Conservation (phyloP, 2,329 filamentous ascomycete species). For the Venturia oleaginea region DNA sequence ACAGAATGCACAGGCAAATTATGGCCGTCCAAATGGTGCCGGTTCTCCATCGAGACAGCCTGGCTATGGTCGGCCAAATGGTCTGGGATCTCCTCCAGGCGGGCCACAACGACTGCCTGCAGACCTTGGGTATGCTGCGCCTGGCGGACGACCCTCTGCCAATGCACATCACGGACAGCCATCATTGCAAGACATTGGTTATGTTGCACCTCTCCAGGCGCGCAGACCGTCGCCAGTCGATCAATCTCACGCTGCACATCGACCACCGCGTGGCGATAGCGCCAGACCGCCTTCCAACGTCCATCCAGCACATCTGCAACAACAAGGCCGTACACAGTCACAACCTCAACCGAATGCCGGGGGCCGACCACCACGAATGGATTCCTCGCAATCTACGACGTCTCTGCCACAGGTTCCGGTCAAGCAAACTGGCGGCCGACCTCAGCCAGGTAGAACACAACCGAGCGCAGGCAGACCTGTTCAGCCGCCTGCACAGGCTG, state of each 20-base stretch:
- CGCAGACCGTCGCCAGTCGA: not conserved
- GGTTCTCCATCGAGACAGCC: not conserved
- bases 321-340: slow-evolving; percentile 3
- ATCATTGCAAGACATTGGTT: slow-evolving; percentile 12
- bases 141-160: slow-evolving; percentile 6
- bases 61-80: not conserved
- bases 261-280: slow-evolving; percentile 8
- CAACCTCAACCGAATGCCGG: not conserved
- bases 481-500: not conserved
- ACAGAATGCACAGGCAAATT: not conserved
- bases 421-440: not conserved
- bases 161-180: not conserved
- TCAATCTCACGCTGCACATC: not conserved
- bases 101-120: not conserved
- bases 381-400: slow-evolving; percentile 5
- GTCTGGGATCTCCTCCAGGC: not conserved
- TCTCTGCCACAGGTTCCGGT: not conserved
- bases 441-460: slow-evolving; percentile 10
- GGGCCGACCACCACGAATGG: slow-evolving; percentile 1
- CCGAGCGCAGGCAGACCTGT: slow-evolving; percentile 2
- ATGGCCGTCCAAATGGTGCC: not conserved
- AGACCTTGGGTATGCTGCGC: slow-evolving; percentile 5
- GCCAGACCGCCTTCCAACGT: not conserved
- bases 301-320: not conserved
- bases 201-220: slow-evolving; percentile 11